Evolutionary conservation across 208 protist species (phyloP).

Genomic region (Wallacemonas sp.): DNA sequence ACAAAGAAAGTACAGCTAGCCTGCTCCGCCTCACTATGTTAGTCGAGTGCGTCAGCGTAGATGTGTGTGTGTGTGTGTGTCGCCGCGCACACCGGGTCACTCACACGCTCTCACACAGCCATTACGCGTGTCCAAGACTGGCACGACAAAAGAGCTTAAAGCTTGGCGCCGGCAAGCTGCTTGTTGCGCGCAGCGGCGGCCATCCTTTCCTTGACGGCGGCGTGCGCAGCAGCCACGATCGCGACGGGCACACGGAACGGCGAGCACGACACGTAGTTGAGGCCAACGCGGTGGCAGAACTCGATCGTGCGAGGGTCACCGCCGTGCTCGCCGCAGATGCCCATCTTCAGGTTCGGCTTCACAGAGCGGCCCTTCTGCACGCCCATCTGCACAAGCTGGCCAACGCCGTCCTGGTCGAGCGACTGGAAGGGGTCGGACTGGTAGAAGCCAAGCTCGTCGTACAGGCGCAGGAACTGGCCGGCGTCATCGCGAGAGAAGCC

Average conservation of each 20-base stretch:
- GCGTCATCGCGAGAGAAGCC: constrained; percentile 96
- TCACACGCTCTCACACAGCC: too few species aligned
- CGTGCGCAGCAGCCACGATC: constrained; percentile 93
- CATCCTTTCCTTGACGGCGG: constrained; percentile 83
- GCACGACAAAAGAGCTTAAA: constrained; percentile 28
- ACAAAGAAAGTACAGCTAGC: too few species aligned
- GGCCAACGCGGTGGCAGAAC: constrained; percentile 90
- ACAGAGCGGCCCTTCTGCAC: constrained; percentile 77
- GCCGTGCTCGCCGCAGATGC: constrained; percentile 96
- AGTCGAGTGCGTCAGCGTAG: too few species aligned
- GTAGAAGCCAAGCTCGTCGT: constrained; percentile 92
- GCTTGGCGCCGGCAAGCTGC: constrained; percentile 37
- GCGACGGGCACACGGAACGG: constrained; percentile 95
- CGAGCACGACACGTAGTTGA: constrained; percentile 96
- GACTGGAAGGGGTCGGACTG: constrained; percentile 93
- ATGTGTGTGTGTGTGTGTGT: too few species aligned
- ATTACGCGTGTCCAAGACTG: too few species aligned
- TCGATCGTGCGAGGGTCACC: constrained; percentile 92
- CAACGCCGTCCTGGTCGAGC: constrained; percentile 93
- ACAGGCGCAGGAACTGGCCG: constrained; percentile 91
- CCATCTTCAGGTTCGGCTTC: constrained; percentile 85
- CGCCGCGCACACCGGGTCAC: too few species aligned
- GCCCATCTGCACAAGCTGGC: constrained; percentile 88
- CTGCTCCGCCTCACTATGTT: too few species aligned
- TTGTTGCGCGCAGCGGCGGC: constrained; percentile 30